Evolutionary conservation across 306 rosid genomes (phyloP).

Genomic region (Gynostemma pentaphyllum): DNA sequence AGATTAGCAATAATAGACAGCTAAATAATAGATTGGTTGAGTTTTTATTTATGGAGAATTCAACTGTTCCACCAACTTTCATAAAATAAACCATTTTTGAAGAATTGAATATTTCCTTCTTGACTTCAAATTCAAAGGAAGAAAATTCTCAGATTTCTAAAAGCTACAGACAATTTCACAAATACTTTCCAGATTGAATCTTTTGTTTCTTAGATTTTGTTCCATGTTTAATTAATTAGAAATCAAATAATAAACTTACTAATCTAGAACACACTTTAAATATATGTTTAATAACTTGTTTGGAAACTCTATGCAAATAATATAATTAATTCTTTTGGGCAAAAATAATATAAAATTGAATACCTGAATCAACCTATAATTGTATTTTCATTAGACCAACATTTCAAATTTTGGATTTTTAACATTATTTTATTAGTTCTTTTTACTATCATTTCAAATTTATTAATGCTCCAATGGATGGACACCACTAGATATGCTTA

Average conservation of each 20-base stretch:
- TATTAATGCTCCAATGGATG: too few relatives aligned
- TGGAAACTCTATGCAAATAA: not conserved
- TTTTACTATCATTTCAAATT: constrained; percentile 2
- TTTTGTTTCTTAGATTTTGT: not conserved
- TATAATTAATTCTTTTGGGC: too few relatives aligned
- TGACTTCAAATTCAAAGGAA: not conserved
- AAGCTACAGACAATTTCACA: too few relatives aligned
- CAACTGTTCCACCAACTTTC: constrained; percentile 7
- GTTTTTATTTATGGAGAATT: not conserved
- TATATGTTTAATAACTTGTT: too few relatives aligned
- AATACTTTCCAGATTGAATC: too few relatives aligned
- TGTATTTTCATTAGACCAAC: not conserved
- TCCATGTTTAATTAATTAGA: not conserved
- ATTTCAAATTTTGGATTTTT: not conserved
- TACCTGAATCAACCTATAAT: too few relatives aligned
- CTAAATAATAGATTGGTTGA: not conserved
- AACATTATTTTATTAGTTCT: not conserved
- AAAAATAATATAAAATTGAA: too few relatives aligned
- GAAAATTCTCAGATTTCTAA: not conserved
- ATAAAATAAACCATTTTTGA: not conserved
- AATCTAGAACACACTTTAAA: too few relatives aligned
- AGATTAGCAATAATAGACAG: not conserved
- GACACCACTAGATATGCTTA: constrained; percentile 1
- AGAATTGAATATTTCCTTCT: constrained; percentile 3
- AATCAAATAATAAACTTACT: not conserved